Evolutionary conservation across 75 land plant genomes (phyloP).

Genomic region (Azolla pinnata): DNA sequence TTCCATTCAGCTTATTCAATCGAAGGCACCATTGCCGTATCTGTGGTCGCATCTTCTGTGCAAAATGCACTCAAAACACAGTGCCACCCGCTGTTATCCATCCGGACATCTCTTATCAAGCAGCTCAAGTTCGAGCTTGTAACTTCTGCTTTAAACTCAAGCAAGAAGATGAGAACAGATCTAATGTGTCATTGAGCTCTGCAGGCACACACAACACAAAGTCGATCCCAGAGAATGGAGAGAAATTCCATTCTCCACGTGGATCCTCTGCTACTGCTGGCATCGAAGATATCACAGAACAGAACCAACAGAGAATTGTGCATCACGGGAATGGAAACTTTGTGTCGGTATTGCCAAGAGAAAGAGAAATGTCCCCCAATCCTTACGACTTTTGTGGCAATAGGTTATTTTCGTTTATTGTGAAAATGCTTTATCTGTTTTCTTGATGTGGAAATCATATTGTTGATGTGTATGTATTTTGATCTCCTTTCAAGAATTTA

Average conservation of each 20-base stretch:
- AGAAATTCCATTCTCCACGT: too few relatives aligned
- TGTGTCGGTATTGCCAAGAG: neutral
- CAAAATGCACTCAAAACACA: constrained; percentile 35
- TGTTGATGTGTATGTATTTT: neutral
- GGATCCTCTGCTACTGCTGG: constrained; percentile 15
- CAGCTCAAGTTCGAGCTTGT: constrained; percentile 40
- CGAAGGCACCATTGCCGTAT: constrained; percentile 44
- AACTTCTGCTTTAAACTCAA: constrained; percentile 43
- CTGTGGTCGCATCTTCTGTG: constrained; percentile 58
- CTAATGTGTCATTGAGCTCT: too few relatives aligned
- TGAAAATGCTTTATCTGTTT: neutral
- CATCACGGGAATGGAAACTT: neutral
- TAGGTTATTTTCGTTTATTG: constrained; percentile 30
- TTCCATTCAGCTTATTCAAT: constrained; percentile 25
- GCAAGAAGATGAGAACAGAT: constrained; percentile 1
- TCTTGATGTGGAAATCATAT: neutral
- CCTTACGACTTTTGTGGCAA: constrained; percentile 31
- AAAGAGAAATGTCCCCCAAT: constrained; percentile 21
- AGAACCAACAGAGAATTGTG: neutral
- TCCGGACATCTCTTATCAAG: constrained; percentile 15
- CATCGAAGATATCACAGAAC: constrained; percentile 13
- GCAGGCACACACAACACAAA: too few relatives aligned
- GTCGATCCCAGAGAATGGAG: too few relatives aligned
- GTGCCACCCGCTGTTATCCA: constrained; percentile 6
- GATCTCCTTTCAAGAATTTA: neutral